Evolutionary conservation across 768 basidiomycete genomes (phyloP), one percentile per base, ranked within the genome.

Genomic region (Macrolepiota fuliginosa): DNA sequence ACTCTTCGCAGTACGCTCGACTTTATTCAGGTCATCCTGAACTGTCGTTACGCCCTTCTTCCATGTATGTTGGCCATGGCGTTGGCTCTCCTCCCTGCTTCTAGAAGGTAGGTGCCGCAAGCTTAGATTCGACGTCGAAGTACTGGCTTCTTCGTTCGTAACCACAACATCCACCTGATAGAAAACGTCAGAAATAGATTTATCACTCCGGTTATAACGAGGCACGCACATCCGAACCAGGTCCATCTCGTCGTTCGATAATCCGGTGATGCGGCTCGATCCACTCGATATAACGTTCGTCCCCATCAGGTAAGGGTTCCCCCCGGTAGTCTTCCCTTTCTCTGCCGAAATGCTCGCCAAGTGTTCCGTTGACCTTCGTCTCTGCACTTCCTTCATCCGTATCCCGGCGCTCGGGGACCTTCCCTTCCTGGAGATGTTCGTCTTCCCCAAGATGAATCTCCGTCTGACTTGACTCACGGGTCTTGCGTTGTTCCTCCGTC

Each of bases 121-220:
- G 90, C 87, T 42, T 87, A 83, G 55, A 89, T 84, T 86, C 89
- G 63, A 49, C 40, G 58, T 29, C 9, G 59, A 22, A 39, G 49
- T 25, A 3, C 27, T 9, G 12, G 32, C 42, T 42, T 40, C 25
- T 25, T 61, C 60, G 46, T 55, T 39, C 6, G 37, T 47, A 4
- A 61, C 60, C 29, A 24, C 27, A 1, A 61, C 60, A 15, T 61
- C 52, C 11, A 61, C 60, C 60, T 61, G 25, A 61, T 51, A 42
- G 19, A 53, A 17, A 47, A 63, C 27, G 19, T 37, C 25, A 42
- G 53, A 49, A 3, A 4, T 15, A 6, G 19, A 45, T 22, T 46
- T 12, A n/a, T 40, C 42, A 40, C 10, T 6, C 3, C 51, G 56
- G 19, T n/a, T 39, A 59, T 35, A 56, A 54, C 15, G 58, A 47